phyloP scores from a whole-genome alignment of 2,329 filamentous ascomycete species.

The Hyphodiscus sp. region DNA sequence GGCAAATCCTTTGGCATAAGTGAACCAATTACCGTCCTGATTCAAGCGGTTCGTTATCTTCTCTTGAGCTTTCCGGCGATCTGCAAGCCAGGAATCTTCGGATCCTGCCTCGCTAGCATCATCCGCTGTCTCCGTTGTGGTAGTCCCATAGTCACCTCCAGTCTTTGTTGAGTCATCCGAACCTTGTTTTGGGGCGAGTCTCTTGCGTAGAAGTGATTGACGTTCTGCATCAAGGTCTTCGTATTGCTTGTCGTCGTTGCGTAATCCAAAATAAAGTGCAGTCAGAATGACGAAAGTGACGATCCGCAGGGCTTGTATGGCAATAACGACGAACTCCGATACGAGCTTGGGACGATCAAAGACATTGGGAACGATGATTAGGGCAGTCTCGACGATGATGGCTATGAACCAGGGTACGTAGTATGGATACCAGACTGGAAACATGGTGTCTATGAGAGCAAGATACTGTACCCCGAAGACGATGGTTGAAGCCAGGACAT shows the following conservation, averaged over 20 bases:
- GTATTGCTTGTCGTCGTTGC: conserved; percentile 26
- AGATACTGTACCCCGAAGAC: conserved; percentile 57
- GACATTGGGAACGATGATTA: conserved; percentile 35
- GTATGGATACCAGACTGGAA: conserved; percentile 55
- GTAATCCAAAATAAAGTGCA: conserved; percentile 28
- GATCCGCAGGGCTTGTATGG: conserved; percentile 25
- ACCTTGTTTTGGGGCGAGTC: conserved; percentile 16
- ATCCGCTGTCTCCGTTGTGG: conserved; percentile 8
- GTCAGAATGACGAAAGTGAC: conserved; percentile 31
- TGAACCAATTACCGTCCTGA: conserved; percentile 69
- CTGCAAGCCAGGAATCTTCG: conserved; percentile 50
- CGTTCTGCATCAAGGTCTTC: conserved; percentile 46
- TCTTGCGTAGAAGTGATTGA: conserved; percentile 48
- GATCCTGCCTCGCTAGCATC: conserved; percentile 31
- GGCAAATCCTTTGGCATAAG: conserved; percentile 67
- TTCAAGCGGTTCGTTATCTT: conserved; percentile 62
- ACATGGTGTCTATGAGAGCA: conserved; percentile 43
- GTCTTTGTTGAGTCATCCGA: conserved; percentile 24
- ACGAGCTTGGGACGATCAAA: conserved; percentile 14
- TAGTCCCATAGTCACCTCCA: conserved; percentile 24
- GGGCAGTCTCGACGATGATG: conserved; percentile 46
- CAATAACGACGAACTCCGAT: conserved; percentile 21
- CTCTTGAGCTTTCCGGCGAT: conserved; percentile 47
- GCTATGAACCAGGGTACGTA: conserved; percentile 56
- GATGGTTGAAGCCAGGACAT: conserved; percentile 54